phyloP scores from a whole-genome alignment of 805 yeast genomes.

The Candida loeiensis region DNA sequence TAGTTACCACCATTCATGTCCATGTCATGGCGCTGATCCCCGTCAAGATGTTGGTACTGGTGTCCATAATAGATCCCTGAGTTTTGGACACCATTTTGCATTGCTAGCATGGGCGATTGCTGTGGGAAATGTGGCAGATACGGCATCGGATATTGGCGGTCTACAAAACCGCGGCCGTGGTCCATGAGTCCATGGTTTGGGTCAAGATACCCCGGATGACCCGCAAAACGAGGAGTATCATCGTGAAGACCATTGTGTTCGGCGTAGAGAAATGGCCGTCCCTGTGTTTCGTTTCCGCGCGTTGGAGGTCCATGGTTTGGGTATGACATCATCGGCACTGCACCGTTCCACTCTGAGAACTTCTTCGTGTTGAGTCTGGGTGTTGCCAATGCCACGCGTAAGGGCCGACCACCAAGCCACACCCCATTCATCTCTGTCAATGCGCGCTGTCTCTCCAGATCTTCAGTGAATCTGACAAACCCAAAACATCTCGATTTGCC shows the following conservation, averaged over 20 bases:
- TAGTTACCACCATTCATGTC: background rate
- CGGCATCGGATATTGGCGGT: background rate
- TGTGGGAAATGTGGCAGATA: background rate
- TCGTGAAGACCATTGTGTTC: too few relatives aligned
- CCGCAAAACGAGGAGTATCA: too few relatives aligned
- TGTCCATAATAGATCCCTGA: background rate
- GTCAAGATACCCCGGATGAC: background rate
- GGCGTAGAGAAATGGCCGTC: too few relatives aligned
- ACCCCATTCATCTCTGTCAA: conserved; percentile 73
- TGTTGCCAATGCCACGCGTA: conserved; percentile 76
- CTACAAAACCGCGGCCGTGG: too few relatives aligned
- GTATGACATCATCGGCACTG: background rate
- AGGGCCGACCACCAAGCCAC: conserved; percentile 74
- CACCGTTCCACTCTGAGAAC: background rate
- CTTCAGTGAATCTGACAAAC: conserved; percentile 71
- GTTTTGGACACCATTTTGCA: background rate
- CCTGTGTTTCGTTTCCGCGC: too few relatives aligned
- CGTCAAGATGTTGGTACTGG: background rate
- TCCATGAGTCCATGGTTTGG: background rate
- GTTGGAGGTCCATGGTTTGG: background rate
- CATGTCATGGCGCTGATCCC: background rate
- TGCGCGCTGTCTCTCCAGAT: conserved; percentile 65
- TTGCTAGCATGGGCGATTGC: background rate
- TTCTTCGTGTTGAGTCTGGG: conserved; percentile 47
- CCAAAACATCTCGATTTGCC: conserved; percentile 80